Evolutionary conservation across 1,284 basidiomycete species (phyloP), one percentile per base, ranked within the genome.

Genomic region (Cryptococcus sp.): DNA sequence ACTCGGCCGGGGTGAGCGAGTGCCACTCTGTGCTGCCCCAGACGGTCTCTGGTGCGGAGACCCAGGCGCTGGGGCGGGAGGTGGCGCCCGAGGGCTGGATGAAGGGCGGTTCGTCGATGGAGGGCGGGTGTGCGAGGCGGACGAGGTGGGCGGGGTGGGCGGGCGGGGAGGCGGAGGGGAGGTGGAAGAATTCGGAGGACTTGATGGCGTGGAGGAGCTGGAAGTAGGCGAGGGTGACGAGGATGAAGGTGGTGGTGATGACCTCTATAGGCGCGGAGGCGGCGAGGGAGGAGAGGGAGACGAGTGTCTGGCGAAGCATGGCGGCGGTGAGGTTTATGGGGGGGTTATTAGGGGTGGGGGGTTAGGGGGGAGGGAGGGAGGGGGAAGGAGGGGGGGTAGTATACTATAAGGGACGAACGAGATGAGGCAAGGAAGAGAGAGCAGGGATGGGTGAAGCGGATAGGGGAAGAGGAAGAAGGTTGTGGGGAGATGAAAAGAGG

Each of bases 151-250:
- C 60, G 3, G 75, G 71, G 39, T 66, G 53, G 2, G 71, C 56
- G 7, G 67, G 61, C 3, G 68, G 64, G 1, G 65, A 49, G 13
- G 66, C 47, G 7, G 66, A 55, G 4, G 72, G 71, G 40, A 72
- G 55, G 18, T 67, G 64, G 60, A 76, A 75, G 57, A 82, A 80
- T 57, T 79, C 76, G 33, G 78, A 80, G 50, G 78, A 76, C 48
- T 91, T 91, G 73, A 94, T 87, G 45, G 89, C 88, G 60, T 85
- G 84, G 56, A 97, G 82, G 60, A 95, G 83, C 74, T 93, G 89
- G 75, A 96, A 94, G 78, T 96, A 96, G 50, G 88, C 87, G 43
- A 96, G 82, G 3, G 93, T 96, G 37, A 88, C 88, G 59, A 92
- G 76, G 70, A 93, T 84, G 73, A 87, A 90, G 77, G 89, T 87